phyloP scores from a whole-genome alignment of 371 early-diverging fungal species.

The Mortierella sp. region DNA sequence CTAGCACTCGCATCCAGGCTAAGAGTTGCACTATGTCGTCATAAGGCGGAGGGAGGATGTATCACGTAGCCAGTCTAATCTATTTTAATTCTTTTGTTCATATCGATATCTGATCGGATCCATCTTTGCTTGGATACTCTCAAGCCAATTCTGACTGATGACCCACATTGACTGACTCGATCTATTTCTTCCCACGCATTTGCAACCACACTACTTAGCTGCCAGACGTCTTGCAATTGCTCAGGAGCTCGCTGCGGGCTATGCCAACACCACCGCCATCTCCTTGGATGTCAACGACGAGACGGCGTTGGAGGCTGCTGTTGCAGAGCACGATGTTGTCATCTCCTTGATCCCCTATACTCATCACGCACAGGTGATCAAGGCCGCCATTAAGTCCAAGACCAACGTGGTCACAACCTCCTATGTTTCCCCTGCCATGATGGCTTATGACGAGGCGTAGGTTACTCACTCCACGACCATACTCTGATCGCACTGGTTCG shows the following conservation, averaged over 20 bases:
- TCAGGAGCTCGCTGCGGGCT: slow-evolving; percentile 70
- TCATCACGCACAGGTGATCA: slow-evolving; percentile 86
- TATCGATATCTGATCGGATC: slow-evolving; percentile 28
- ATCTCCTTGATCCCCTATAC: slow-evolving; percentile 93
- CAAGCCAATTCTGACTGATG: too few species aligned
- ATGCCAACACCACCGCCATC: slow-evolving; percentile 70
- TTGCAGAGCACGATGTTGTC: slow-evolving; percentile 86
- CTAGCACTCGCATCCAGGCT: too few species aligned
- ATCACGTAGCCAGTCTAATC: not conserved
- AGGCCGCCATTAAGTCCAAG: slow-evolving; percentile 83
- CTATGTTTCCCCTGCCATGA: slow-evolving; percentile 92
- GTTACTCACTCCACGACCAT: too few species aligned
- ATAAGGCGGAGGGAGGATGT: not conserved
- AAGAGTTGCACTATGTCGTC: not conserved
- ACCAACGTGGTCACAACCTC: slow-evolving; percentile 92
- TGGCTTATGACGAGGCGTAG: slow-evolving; percentile 82
- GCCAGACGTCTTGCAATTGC: slow-evolving; percentile 87
- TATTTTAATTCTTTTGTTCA: slow-evolving; percentile 1
- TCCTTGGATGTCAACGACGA: slow-evolving; percentile 85
- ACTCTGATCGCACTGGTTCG: too few species aligned
- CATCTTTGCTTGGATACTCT: too few species aligned
- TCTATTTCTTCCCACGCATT: not conserved
- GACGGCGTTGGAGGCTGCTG: slow-evolving; percentile 85
- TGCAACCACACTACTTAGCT: slow-evolving; percentile 65
- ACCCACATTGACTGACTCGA: slow-evolving; percentile 32